Conservation (phyloP, 345 rosid genomes). For the Adansonia digitata region DNA sequence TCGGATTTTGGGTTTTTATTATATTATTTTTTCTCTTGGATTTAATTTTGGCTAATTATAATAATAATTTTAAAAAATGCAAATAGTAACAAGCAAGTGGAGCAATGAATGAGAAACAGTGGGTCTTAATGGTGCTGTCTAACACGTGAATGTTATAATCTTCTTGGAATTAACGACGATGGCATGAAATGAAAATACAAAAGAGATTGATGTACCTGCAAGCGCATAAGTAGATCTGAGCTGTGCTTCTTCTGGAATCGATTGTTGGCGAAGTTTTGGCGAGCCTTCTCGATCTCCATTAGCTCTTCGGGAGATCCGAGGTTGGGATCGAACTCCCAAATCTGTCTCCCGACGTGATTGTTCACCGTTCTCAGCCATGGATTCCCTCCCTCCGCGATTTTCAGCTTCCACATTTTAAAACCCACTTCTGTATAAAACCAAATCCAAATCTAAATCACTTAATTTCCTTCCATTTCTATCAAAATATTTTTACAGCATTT, state of each 20-base stretch:
- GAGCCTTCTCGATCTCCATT: conserved; percentile 53
- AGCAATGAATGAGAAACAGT: neutral
- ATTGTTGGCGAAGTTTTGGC: conserved; percentile 42
- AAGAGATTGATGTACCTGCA: conserved; percentile 44
- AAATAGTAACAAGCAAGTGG: neutral
- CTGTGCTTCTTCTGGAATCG: conserved; percentile 74
- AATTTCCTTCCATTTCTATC: neutral
- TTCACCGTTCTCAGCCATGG: conserved; percentile 69
- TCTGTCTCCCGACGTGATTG: conserved; percentile 70
- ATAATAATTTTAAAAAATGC: neutral
- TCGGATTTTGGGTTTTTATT: too few species aligned
- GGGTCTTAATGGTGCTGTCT: neutral
- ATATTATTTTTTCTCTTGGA: too few species aligned
- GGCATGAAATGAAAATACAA: neutral
- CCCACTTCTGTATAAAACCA: neutral
- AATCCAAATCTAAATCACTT: neutral
- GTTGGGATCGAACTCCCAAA: conserved; percentile 86
- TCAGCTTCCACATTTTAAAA: conserved; percentile 79
- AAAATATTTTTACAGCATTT: too few species aligned
- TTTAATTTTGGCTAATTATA: neutral
- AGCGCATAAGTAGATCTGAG: conserved; percentile 82
- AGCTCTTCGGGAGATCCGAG: conserved; percentile 61
- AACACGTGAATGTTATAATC: neutral
- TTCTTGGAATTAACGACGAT: neutral
- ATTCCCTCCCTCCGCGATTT: conserved; percentile 71